Base-by-base conservation (phyloP, 1,284 basidiomycete genomes). In the Ceratobasidium sp. region DNA sequence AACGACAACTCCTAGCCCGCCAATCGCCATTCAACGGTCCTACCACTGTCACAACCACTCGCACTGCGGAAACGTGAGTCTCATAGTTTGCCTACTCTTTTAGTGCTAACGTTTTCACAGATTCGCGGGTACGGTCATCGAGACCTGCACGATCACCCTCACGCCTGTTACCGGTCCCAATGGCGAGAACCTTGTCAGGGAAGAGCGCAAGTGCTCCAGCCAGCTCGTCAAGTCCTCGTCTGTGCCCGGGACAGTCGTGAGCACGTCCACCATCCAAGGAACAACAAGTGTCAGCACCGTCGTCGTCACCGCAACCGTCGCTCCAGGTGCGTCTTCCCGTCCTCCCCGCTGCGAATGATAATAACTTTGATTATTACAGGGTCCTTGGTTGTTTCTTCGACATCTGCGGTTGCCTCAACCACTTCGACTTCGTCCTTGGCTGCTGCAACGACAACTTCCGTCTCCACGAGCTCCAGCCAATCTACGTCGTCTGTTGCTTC, bases 141-240 rank as follows among this genome's bases (percentile, higher is more conserved):
- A 90, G 82, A 89, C 85, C 5, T 93, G 91, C 79, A 83, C 84
- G 4, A 83, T 91, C 74, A 87, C 86, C 2, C 83, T 92, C 71
- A 89, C 87, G 6, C 90, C 84, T 3, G 78, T 82, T 16, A 80
- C 76, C 3, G 82, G 78, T 61, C 49, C 85, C 1, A 83, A 86
- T 75, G 89, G 89, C 35, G 78, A 85, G 38, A 82, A 84, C 57
- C 63, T 80, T 38, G 84, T 91, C 32, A 81, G 86, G 78, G 87
- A 91, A 79, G 85, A 88, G 64, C 84, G 83, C 78, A 83, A 83
- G 30, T 93, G 91, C 78, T 86, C 84, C 11, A 72, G 88, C 43
- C 75, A 81, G 41, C 57, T 76, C 46, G 59, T 57, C 50, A 70
- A 69, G 54, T 61, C 50, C 44, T 47, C 67, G 23, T 38, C 73